These are phyloP conservation scores for Globisporangium parvum DNA, from an alignment of 352 stramenopile genomes.

Conservation along the genomic window DNA sequence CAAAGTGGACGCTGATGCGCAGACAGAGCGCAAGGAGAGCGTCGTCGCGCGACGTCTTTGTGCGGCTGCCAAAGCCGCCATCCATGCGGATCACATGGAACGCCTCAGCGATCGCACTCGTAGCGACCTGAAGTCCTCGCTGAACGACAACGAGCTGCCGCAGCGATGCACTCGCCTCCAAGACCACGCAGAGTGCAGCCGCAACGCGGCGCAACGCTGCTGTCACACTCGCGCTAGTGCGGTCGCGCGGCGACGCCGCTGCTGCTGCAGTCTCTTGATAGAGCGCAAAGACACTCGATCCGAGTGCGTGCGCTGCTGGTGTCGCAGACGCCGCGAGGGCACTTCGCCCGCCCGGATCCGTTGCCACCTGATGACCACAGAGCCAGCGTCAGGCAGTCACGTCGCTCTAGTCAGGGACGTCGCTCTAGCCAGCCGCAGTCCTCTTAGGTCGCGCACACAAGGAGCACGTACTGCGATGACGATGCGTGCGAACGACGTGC, in stretches of 20 bases:
- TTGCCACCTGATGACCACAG: slow-evolving; percentile 1
- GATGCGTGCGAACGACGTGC: slow-evolving; percentile 29
- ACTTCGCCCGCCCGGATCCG: neutral
- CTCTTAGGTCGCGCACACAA: neutral
- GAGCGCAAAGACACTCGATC: slow-evolving; percentile 33
- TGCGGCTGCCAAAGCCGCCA: slow-evolving; percentile 42
- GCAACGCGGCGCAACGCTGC: slow-evolving; percentile 17
- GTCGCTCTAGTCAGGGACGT: too few relatives aligned
- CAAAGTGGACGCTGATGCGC: slow-evolving; percentile 39
- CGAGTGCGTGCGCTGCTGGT: slow-evolving; percentile 18
- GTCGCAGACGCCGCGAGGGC: slow-evolving; percentile 13
- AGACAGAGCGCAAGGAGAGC: slow-evolving; percentile 32
- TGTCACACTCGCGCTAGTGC: neutral
- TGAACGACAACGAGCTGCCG: slow-evolving; percentile 28
- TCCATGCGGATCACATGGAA: slow-evolving; percentile 44
- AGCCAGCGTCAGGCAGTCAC: neutral
- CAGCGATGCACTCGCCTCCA: slow-evolving; percentile 24
- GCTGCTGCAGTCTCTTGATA: slow-evolving; percentile 18
- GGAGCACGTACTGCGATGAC: slow-evolving; percentile 24
- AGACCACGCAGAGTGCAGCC: slow-evolving; percentile 29
- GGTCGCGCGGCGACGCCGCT: neutral
- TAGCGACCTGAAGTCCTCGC: slow-evolving; percentile 27
- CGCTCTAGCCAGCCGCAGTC: too few relatives aligned
- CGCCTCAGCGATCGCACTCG: slow-evolving; percentile 27
- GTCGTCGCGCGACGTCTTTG: slow-evolving; percentile 19